These are phyloP conservation scores for Spencermartinsiella europaea DNA, from an alignment of 805 yeast genomes.

Conservation along the genomic window DNA sequence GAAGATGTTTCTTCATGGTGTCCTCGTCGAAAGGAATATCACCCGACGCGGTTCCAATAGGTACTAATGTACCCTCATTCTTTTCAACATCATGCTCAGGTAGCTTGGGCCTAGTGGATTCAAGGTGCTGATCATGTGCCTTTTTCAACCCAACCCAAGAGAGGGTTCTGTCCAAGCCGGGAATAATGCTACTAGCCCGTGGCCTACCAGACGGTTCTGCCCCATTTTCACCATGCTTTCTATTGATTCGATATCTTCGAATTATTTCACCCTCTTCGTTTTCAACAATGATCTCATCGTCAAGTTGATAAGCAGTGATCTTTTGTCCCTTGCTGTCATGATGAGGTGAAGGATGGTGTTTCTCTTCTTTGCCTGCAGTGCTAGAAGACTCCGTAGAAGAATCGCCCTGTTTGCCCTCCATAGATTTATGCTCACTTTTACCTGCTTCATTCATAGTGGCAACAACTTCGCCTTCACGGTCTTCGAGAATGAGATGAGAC, in stretches of 20 bases:
- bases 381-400: slow-evolving; percentile 21
- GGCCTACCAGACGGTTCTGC: not conserved
- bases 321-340: slow-evolving; percentile 17
- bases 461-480: slow-evolving; percentile 75
- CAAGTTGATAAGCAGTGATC: slow-evolving; percentile 73
- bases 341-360: not conserved
- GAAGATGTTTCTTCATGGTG: slow-evolving; percentile 12
- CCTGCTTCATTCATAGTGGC: slow-evolving; percentile 40
- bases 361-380: slow-evolving; percentile 1
- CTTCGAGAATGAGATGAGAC: slow-evolving; percentile 65
- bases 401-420: not conserved
- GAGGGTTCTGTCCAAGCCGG: slow-evolving; percentile 40
- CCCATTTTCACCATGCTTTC: slow-evolving; percentile 34
- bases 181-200: not conserved
- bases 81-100: slow-evolving; percentile 20
- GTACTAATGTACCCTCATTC: slow-evolving; percentile 27
- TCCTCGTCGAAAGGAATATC: slow-evolving; percentile 24
- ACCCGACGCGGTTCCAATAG: slow-evolving; percentile 17
- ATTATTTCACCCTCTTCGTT: slow-evolving; percentile 89
- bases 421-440: not conserved
- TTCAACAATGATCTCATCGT: slow-evolving; percentile 74
- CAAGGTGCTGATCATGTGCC: slow-evolving; percentile 17
- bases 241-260: slow-evolving; percentile 71
- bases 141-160: slow-evolving; percentile 50
- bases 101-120: slow-evolving; percentile 15